Evolutionary conservation across 2,329 filamentous ascomycete species (phyloP), one percentile per base, ranked within the genome.

Genomic region (Penicillium oxalicum): DNA sequence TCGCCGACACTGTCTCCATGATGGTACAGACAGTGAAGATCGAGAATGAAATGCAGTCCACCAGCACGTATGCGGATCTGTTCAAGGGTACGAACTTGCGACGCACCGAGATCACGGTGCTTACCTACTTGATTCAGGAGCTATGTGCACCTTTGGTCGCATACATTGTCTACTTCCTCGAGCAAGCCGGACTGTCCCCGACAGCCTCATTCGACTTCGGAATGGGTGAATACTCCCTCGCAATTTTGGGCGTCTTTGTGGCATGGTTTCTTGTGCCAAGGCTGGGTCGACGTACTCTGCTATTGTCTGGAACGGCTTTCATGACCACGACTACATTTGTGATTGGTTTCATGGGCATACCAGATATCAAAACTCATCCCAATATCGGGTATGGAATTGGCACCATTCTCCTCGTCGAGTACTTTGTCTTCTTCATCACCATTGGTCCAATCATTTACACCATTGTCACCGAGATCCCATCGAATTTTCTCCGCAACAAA

Each of bases 331-430:
- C 52, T 4, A 55, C 52, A 4, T 50, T 55, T 12, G 27, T 55
- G 25, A 50, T 55, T 9, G 52, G 52, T 5, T 53, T 55, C 36
- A 28, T 54, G 40, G 52, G 52, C 2, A 48, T 54, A 13, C 52
- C 52, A 4, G 50, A 34, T 32, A 38, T 50, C 9, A 45, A 25
- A 1, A 44, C 49, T 4, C 47, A 54, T 27, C 49, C 49, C 3
- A 54, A 54, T 2, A 54, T 54, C 27, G 52, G 52, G 1, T 54
- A 54, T 13, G 52, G 52, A 25, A 54, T 54, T 38, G 52, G 52
- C 9, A 47, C 40, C 25, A 52, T 54, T n/a, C 47, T 54, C 3
- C 39, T 54, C 13, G 47, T 54, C 9, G 49, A 52, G 32, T 54
- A 54, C 11, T 54, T 54, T 42, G 50, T 54, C 7, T 51, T 54